Evolutionary conservation across 257 asterid genomes (phyloP), one percentile per base, ranked within the genome.

Genomic region (Penstemon eatonii): DNA sequence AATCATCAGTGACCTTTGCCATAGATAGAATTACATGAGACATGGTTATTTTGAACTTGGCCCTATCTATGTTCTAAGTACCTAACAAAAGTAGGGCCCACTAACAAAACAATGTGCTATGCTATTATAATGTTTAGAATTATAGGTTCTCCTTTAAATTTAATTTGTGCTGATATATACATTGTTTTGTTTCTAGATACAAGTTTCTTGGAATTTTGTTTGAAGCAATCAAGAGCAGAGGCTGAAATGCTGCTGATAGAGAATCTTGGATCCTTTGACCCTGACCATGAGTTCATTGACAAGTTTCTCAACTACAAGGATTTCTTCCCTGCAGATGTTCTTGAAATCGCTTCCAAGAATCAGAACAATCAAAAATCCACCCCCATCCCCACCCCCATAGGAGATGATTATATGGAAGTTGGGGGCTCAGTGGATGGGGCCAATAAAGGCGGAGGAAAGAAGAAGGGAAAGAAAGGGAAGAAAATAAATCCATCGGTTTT

Each of bases 221-320:
- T 86, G 73, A 90, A 90, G 86, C 87, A 85, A 76, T 73, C 99
- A 7, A 87, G 90, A 71, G 74, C 85, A 13, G 97, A 93, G 76
- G 99, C 99, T 36, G 96, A 90, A 83, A 73, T 76, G 56, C 89
- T 94, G 71, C 87, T 94, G 69, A 68, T 73, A 8, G 89, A 91
- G 81, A 94, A 94, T 78, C 91, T 94, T 47, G 97, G 95, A 41
- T 78, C 90, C 7, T 74, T 78, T 66, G 99, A 93, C 65, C 91
- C 93, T 3, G 85, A 87, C 72, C 97, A 87, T 39, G 87, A 82
- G 73, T 94, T 94, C 86, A 91, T 94, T 36, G 96, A 91, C 71
- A 87, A 94, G 75, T 89, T 94, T 67, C 87, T 94, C 44, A 84
- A 85, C 44, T 91, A 83, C 84, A 94, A 87, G 78, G 97, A 94